These are phyloP conservation scores for Exophiala mesophila DNA, from an alignment of 2,329 filamentous ascomycete species.

Conservation along the genomic window DNA sequence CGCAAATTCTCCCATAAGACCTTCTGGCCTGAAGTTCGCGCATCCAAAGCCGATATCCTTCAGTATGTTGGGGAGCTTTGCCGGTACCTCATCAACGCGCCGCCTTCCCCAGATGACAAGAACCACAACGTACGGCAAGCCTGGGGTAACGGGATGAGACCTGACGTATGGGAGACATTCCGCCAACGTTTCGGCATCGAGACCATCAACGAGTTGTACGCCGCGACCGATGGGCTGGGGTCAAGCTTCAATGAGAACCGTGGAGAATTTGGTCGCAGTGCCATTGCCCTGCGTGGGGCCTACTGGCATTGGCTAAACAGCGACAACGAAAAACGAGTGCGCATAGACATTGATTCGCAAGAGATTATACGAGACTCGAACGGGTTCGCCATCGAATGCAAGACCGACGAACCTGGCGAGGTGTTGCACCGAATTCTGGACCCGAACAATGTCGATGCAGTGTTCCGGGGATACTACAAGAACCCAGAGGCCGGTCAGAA, in stretches of 20 bases:
- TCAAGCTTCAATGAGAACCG: slow-evolving; percentile 55
- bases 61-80: slow-evolving; percentile 51
- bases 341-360: slow-evolving; percentile 62
- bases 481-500: slow-evolving; percentile 64
- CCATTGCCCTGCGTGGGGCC: slow-evolving; percentile 66
- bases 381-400: slow-evolving; percentile 59
- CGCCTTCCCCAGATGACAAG: slow-evolving; percentile 41
- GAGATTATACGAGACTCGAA: slow-evolving; percentile 63
- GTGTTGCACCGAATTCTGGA: slow-evolving; percentile 65
- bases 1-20: slow-evolving; percentile 31
- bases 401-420: slow-evolving; percentile 66
- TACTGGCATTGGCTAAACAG: slow-evolving; percentile 51
- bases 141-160: slow-evolving; percentile 44
- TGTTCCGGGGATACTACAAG: slow-evolving; percentile 78
- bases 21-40: slow-evolving; percentile 27
- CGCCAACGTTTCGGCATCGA: slow-evolving; percentile 34
- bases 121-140: slow-evolving; percentile 43
- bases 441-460: slow-evolving; percentile 34
- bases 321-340: slow-evolving; percentile 60
- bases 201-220: slow-evolving; percentile 69
- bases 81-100: slow-evolving; percentile 44
- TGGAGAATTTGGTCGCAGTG: slow-evolving; percentile 58
- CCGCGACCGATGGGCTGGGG: slow-evolving; percentile 68
- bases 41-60: slow-evolving; percentile 51
- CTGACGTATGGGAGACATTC: slow-evolving; percentile 48